Conservation (phyloP, 106 monocot genomes). For the Ottelia alismoides region DNA sequence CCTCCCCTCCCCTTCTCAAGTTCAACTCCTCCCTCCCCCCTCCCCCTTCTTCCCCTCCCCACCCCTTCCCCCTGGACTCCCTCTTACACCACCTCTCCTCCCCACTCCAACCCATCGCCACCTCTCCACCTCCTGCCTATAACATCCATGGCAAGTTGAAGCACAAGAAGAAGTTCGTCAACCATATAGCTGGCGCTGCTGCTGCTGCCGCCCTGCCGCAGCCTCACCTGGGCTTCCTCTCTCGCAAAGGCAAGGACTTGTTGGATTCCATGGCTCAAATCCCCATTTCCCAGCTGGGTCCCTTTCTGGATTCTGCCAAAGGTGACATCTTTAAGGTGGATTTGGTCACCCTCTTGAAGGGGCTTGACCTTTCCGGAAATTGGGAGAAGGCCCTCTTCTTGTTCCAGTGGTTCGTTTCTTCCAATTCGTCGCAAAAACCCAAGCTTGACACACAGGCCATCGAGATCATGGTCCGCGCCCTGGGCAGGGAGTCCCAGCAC, state of each 20-base stretch:
- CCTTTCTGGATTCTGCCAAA: slow-evolving; percentile 23
- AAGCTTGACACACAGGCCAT: slow-evolving; percentile 38
- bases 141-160: background rate
- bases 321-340: slow-evolving; percentile 21
- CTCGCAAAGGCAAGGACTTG: slow-evolving; percentile 37
- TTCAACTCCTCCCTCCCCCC: slow-evolving; percentile 52
- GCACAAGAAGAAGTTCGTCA: background rate
- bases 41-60: slow-evolving; percentile 27
- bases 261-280: slow-evolving; percentile 29
- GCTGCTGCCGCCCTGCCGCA: background rate
- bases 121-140: background rate
- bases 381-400: slow-evolving; percentile 47
- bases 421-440: background rate
- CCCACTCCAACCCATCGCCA: background rate
- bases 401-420: slow-evolving; percentile 42
- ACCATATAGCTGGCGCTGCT: background rate
- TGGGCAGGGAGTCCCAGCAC: slow-evolving; percentile 47
- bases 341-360: slow-evolving; percentile 36
- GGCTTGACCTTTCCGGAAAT: slow-evolving; percentile 23
- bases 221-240: slow-evolving; percentile 37
- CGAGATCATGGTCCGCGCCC: slow-evolving; percentile 35
- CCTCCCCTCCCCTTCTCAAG: slow-evolving; percentile 20
- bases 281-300: slow-evolving; percentile 9
- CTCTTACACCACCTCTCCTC: slow-evolving; percentile 52
- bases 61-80: slow-evolving; percentile 47